phyloP scores from a whole-genome alignment of 345 rosid species.

The Limnanthes douglasii region DNA sequence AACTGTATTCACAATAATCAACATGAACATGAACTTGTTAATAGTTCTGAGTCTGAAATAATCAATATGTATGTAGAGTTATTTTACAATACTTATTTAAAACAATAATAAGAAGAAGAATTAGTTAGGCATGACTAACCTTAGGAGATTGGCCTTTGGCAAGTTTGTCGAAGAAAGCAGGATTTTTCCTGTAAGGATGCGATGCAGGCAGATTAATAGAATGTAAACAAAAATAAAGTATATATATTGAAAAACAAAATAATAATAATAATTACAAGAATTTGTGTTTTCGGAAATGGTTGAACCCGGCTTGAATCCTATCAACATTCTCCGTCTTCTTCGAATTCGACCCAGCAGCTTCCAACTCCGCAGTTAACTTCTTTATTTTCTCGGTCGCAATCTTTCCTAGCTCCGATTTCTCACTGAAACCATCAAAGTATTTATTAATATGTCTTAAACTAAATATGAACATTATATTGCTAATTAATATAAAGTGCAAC shows the following conservation, averaged over 20 bases:
- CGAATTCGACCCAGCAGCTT: conserved; percentile 29
- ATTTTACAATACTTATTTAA: too few relatives aligned
- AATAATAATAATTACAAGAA: conserved; percentile 35
- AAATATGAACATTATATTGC: too few relatives aligned
- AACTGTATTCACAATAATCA: conserved; percentile 34
- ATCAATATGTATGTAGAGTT: too few relatives aligned
- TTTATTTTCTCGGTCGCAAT: conserved; percentile 70
- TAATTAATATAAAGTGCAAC: too few relatives aligned
- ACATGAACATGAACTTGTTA: too few relatives aligned
- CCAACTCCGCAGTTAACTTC: conserved; percentile 59
- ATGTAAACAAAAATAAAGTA: conserved; percentile 3
- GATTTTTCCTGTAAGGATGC: conserved; percentile 48
- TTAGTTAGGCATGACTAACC: conserved; percentile 20
- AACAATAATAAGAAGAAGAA: too few relatives aligned
- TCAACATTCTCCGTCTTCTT: conserved; percentile 31
- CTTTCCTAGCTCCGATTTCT: conserved; percentile 39
- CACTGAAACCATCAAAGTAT: too few relatives aligned
- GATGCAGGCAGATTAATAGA: conserved; percentile 1
- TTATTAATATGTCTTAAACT: too few relatives aligned
- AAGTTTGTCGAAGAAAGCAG: conserved; percentile 43
- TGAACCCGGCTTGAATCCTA: conserved; percentile 58
- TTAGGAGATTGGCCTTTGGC: conserved; percentile 80
- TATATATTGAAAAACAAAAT: background rate
- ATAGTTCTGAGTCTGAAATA: too few relatives aligned
- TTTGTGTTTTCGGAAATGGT: conserved; percentile 58